Evolutionary conservation across 164 flowering plant species (phyloP), one percentile per base, ranked within the genome.

Genomic region (Sextonia rubra): DNA sequence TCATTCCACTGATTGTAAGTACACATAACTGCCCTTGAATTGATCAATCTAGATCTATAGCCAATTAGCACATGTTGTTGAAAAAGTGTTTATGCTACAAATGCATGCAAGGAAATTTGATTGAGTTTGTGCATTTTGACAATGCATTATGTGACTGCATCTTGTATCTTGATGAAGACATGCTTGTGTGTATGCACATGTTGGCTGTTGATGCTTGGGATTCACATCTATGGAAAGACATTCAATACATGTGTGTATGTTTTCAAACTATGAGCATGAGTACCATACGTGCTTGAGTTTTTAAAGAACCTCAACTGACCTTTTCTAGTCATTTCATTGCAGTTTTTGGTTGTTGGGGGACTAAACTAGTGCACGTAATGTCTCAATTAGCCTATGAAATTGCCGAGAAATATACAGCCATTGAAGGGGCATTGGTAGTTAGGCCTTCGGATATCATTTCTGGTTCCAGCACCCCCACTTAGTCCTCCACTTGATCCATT

Each of bases 1-100:
- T 91, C 79, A 66, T 90, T 72, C 98, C 97, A 17, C 82, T 91
- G 77, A 60, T 85, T 75, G 98, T 93, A 75, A 88, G 98, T 63
- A 24, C 14, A 2, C 17, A 63, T 7, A 23, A 48, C 14, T n/a
- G 2, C 30, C 30, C 30, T 27, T 27, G 30, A 27, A 27, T 27
- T 27, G 30, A 27, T 27, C 55, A 3, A 2, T 48, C 55, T 48
- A 2, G 17, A 48, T 48, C 55, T 48, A 48, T 48, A 48, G 11
- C 55, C 55, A 2, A 7, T 48, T 3, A 11, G 55, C 55, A 48
- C 17, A 48, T 48, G 55, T 7, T 48, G 55, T 48, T 11, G 55
- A 48, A 48, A 48, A 48, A 11, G 55, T 48, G 1, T 48, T 6
- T 9, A 9, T 14, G 6, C 8, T 48, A 0, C 11, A 48, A 6